phyloP scores from a whole-genome alignment of 2,329 filamentous ascomycete species.

The Fusarium veterinarium region DNA sequence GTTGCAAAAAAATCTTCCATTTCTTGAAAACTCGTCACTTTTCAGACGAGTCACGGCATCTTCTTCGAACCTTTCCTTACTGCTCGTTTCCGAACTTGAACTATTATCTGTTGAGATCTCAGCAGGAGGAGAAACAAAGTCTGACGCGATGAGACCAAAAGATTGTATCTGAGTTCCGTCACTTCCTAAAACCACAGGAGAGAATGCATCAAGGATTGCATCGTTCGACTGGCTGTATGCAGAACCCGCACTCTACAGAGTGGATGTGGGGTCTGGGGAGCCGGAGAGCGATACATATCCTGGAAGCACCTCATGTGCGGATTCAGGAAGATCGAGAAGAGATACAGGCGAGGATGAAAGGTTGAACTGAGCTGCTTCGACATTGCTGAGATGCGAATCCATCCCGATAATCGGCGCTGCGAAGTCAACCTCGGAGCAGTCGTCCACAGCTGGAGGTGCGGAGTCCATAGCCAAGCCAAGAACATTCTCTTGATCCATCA shows the following conservation, averaged over 20 bases:
- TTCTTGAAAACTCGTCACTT: slow-evolving; percentile 24
- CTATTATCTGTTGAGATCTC: background rate
- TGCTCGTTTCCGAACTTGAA: slow-evolving; percentile 3
- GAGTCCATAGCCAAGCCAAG: background rate
- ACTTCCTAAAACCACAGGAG: background rate
- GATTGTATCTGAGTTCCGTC: background rate
- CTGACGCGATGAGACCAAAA: background rate
- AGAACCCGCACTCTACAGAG: slow-evolving; percentile 34
- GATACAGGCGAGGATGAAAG: background rate
- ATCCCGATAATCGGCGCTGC: background rate
- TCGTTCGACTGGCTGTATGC: background rate
- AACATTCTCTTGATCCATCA: background rate
- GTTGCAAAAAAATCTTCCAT: slow-evolving; percentile 32
- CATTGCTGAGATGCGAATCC: background rate
- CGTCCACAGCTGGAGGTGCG: background rate
- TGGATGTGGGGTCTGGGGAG: background rate
- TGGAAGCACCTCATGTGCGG: background rate
- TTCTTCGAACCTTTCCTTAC: slow-evolving; percentile 20
- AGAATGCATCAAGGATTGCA: background rate
- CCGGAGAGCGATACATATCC: background rate
- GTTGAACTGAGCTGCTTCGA: background rate
- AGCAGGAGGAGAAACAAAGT: background rate
- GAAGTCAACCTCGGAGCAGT: background rate
- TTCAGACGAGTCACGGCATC: slow-evolving; percentile 12
- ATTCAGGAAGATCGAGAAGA: background rate